phyloP scores from a whole-genome alignment of 106 monocot species.

The Agapanthus africanus region DNA sequence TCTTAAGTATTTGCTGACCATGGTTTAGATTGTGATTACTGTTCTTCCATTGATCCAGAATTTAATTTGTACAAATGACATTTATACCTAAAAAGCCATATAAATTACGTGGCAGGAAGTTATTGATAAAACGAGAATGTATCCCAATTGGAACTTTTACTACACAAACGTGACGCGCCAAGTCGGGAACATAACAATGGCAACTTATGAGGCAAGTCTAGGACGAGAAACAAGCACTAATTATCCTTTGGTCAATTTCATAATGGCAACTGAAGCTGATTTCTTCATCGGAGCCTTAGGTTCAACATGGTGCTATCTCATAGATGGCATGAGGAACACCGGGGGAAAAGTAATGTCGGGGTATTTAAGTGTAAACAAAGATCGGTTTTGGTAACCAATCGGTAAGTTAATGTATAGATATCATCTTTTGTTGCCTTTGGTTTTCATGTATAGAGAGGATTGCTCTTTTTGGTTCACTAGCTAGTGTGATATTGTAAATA shows the following conservation, averaged over 20 bases:
- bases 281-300: conserved; percentile 85
- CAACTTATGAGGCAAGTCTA: conserved; percentile 61
- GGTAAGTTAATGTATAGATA: background rate
- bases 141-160: conserved; percentile 67
- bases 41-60: too few species aligned
- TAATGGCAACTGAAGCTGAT: conserved; percentile 89
- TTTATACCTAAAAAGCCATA: too few species aligned
- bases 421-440: background rate
- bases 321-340: conserved; percentile 86
- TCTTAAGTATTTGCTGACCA: too few species aligned
- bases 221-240: conserved; percentile 80
- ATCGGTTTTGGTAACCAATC: conserved; percentile 68
- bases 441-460: background rate
- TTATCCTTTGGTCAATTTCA: conserved; percentile 82
- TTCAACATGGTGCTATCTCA: conserved; percentile 88
- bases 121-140: conserved; percentile 44
- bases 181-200: conserved; percentile 62
- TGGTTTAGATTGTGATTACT: too few species aligned
- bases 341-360: conserved; percentile 85
- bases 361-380: conserved; percentile 82
- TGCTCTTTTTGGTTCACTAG: background rate
- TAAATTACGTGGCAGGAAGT: conserved; percentile 37
- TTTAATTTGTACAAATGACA: too few species aligned
- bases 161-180: conserved; percentile 65
- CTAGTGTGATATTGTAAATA: conserved; percentile 1